These are phyloP conservation scores for Dactylorhiza incarnata DNA, from an alignment of 106 monocot species.

Conservation along the genomic window DNA sequence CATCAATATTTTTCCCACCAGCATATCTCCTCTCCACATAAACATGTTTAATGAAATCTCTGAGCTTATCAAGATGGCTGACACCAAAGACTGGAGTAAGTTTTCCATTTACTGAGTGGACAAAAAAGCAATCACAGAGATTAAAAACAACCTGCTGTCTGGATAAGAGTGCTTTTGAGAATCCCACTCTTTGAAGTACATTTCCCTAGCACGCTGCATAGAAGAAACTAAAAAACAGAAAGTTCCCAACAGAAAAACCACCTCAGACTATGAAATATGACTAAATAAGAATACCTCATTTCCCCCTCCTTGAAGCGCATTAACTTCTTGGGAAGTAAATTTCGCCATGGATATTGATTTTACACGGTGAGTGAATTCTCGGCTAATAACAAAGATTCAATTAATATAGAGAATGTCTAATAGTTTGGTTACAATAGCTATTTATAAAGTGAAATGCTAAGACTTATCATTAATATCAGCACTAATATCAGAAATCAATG, in stretches of 20 bases:
- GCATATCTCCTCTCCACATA: slow-evolving; percentile 75
- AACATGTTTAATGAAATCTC: slow-evolving; percentile 85
- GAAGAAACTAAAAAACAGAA: slow-evolving; percentile 5
- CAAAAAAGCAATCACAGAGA: slow-evolving; percentile 3
- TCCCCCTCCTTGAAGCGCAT: slow-evolving; percentile 84
- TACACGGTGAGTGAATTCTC: slow-evolving; percentile 92
- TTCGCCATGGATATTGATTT: slow-evolving; percentile 97
- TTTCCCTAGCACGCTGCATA: slow-evolving; percentile 56
- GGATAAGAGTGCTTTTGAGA: slow-evolving; percentile 67
- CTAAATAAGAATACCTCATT: slow-evolving; percentile 61
- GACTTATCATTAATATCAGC: not conserved
- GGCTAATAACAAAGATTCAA: slow-evolving; percentile 30
- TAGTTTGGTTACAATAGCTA: not conserved
- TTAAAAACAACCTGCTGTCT: slow-evolving; percentile 67
- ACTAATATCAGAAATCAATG: not conserved
- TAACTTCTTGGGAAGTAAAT: slow-evolving; percentile 83
- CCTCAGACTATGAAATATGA: not conserved
- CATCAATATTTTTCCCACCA: slow-evolving; percentile 49
- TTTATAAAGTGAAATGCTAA: not conserved
- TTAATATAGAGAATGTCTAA: not conserved
- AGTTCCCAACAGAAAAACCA: not conserved
- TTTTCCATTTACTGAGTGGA: not conserved
- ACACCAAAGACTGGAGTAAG: slow-evolving; percentile 8
- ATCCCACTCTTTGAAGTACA: slow-evolving; percentile 88
- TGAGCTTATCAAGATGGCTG: slow-evolving; percentile 72